Evolutionary conservation across 371 early-diverging fungal genomes (phyloP), one percentile per base, ranked within the genome.

Genomic region (Mucor circinelloides): DNA sequence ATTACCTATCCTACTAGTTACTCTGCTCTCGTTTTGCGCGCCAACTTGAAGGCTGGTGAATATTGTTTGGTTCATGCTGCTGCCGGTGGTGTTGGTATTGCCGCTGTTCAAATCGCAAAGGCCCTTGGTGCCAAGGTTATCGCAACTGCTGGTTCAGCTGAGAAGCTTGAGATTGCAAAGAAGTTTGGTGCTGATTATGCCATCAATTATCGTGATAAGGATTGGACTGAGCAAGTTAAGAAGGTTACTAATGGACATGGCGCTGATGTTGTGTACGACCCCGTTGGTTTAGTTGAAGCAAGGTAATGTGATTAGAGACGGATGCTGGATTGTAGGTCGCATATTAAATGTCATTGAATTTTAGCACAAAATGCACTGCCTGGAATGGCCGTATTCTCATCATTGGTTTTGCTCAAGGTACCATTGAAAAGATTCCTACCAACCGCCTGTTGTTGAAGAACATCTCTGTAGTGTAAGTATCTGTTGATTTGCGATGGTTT

Each of bases 381-480:
- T 94, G 93, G 92, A 92, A 90, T 72, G 96, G 92, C 3, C 89
- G 95, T 38, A 79, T 94, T 3, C 72, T 96, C 10, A 90, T 96
- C 6, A 87, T 96, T 54, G 97, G 95, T 5, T 96, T 95, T 81
- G 94, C 94, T 6, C 88, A 87, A 28, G 95, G 94, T 15, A 78
- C 79, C 1, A 92, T 93, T 68, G 96, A 96, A 68, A 91, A 91
- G 67, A 78, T 95, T 4, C 85, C 95, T 1, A 82, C 89, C 3
- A 95, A 96, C 70, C 85, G 94, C 13, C 75, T 95, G 17, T 77
- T 96, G 70, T 78, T 96, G 54, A 96, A 96, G 76, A 94, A 94
- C 69, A 85, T 91, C 21, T 86, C 91, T 1, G 76, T 78, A 38
- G 79, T 79, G 81, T 80, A 77, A 75, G 77, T 52, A 23, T 8